A percentile compares a stretch with the other conserved stretches of the same genome.
Evolutionary conservation across 345 rosid species (phyloP).

Genomic region (Citrus cavaleriei): DNA sequence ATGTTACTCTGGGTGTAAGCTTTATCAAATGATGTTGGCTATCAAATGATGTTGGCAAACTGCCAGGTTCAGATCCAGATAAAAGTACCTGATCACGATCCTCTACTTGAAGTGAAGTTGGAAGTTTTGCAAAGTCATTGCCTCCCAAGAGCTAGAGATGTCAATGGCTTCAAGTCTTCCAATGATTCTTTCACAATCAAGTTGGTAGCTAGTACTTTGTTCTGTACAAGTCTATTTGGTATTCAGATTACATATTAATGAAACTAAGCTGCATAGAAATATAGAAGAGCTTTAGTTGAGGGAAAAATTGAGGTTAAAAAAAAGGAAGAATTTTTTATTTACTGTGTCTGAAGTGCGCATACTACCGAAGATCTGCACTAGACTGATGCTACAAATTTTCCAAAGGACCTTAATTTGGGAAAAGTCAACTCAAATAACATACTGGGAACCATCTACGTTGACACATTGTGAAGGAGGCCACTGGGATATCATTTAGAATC

Average conservation of each 20-base stretch:
- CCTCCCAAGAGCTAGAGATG: conserved; percentile 34
- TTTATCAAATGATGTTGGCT: conserved; percentile 10
- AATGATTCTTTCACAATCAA: conserved; percentile 54
- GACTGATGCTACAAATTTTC: too few relatives aligned
- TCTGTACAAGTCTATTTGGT: neutral
- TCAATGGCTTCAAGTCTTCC: conserved; percentile 35
- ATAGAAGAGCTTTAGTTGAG: neutral
- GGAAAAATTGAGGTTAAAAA: neutral
- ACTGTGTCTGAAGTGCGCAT: neutral
- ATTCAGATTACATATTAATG: neutral
- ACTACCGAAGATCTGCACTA: neutral
- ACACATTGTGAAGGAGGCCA: neutral
- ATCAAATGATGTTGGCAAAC: conserved; percentile 14
- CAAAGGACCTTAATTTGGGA: neutral
- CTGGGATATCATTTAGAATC: neutral
- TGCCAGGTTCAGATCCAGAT: conserved; percentile 60
- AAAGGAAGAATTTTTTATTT: neutral
- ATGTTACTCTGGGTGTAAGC: neutral
- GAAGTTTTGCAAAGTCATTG: conserved; percentile 48
- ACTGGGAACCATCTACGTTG: neutral
- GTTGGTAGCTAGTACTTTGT: conserved; percentile 42
- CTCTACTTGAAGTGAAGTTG: conserved; percentile 46
- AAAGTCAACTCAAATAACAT: neutral
- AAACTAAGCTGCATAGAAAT: neutral
- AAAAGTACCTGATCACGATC: conserved; percentile 42